A percentile compares a stretch with the other conserved stretches of the same genome.
These are phyloP conservation scores for Raffaelea deltoideospora DNA, from an alignment of 2,329 filamentous ascomycete genomes.

Conservation along the genomic window DNA sequence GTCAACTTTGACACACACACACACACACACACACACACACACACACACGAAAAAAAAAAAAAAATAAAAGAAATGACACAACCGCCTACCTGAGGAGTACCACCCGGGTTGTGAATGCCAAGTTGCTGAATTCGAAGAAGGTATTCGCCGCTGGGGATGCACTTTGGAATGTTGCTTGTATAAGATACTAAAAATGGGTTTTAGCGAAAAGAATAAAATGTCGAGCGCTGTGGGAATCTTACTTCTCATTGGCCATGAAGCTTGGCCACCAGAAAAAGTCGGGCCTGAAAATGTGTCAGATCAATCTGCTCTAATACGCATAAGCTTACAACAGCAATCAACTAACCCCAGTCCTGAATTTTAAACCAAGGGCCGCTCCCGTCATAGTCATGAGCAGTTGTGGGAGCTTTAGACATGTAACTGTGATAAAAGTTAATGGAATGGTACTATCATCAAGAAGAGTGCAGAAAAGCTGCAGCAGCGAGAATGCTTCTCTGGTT, in stretches of 20 bases:
- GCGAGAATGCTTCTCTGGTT: too few species aligned
- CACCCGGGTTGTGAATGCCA: constrained; percentile 40
- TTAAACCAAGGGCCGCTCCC: constrained; percentile 27
- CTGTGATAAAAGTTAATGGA: constrained; percentile 6
- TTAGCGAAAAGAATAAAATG: constrained; percentile 1
- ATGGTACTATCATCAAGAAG: not conserved
- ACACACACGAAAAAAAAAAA: too few species aligned
- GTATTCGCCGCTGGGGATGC: constrained; percentile 41
- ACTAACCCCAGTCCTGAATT: constrained; percentile 18
- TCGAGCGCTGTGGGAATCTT: constrained; percentile 7
- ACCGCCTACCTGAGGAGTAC: constrained; percentile 20
- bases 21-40: too few species aligned
- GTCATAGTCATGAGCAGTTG: constrained; percentile 19
- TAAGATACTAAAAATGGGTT: constrained; percentile 14
- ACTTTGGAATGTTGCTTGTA: constrained; percentile 29
- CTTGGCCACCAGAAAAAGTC: constrained; percentile 16
- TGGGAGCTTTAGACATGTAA: constrained; percentile 25
- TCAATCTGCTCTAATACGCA: too few species aligned
- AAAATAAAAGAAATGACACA: too few species aligned
- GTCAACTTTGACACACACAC: too few species aligned
- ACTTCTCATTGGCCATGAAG: constrained; percentile 19
- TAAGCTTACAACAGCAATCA: too few species aligned
- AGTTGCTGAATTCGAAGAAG: constrained; percentile 44
- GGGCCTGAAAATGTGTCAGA: too few species aligned
- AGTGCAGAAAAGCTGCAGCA: not conserved